Evolutionary conservation across 257 asterid genomes (phyloP).

Genomic region (Solanum piurae): DNA sequence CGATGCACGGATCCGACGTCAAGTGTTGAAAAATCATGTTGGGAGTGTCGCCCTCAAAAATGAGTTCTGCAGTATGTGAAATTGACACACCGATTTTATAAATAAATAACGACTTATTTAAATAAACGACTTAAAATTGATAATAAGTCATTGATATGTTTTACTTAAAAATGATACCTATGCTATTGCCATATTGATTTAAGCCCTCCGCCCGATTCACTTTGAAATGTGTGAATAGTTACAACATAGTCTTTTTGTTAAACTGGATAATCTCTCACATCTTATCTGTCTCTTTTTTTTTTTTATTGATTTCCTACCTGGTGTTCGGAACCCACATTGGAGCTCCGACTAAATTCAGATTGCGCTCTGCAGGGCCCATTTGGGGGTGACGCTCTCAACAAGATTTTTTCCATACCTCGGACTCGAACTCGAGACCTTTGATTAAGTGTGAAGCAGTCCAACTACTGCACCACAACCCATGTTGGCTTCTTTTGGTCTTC

Average conservation of each 20-base stretch:
- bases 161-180: background rate
- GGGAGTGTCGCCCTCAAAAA: background rate
- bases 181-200: background rate
- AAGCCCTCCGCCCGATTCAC: background rate
- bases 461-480: too few species aligned
- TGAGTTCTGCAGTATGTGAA: background rate
- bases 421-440: too few species aligned
- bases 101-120: background rate
- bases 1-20: background rate
- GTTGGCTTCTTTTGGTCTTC: background rate
- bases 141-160: background rate
- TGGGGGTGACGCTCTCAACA: too few species aligned
- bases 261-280: too few species aligned
- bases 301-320: too few species aligned
- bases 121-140: background rate
- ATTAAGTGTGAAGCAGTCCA: too few species aligned
- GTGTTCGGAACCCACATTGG: too few species aligned
- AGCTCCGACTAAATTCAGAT: too few species aligned
- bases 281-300: too few species aligned
- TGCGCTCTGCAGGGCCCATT: too few species aligned
- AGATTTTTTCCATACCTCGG: too few species aligned
- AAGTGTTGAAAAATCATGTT: background rate
- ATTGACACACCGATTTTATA: background rate
- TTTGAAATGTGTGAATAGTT: background rate
- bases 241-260: background rate